phyloP scores from a whole-genome alignment of 2,329 filamentous ascomycete species.

The Myrmaecium sp. region DNA sequence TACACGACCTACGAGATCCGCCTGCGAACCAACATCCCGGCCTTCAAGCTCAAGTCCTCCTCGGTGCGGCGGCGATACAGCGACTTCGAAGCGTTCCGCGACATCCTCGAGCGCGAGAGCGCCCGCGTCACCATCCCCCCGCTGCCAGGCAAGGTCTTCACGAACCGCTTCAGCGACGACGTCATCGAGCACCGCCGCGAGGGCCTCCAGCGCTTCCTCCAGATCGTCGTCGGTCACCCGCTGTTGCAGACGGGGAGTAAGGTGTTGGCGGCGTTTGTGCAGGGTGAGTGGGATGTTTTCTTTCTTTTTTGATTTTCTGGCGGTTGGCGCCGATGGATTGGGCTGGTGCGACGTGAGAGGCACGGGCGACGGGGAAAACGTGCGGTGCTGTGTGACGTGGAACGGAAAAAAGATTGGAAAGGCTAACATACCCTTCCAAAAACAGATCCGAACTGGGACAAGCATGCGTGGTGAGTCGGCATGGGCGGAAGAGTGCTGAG shows the following conservation, averaged over 20 bases:
- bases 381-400: not conserved
- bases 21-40: conserved; percentile 95
- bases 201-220: conserved; percentile 85
- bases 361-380: not conserved
- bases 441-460: conserved; percentile 74
- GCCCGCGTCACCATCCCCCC: conserved; percentile 92
- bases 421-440: conserved; percentile 7
- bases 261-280: conserved; percentile 88
- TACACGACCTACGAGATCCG: conserved; percentile 99
- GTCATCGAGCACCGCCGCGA: conserved; percentile 90
- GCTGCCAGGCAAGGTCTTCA: conserved; percentile 91
- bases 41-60: conserved; percentile 80
- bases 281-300: conserved; percentile 59
- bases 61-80: conserved; percentile 86
- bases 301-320: too few species aligned
- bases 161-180: conserved; percentile 93
- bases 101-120: conserved; percentile 90
- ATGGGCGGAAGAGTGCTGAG: too few species aligned
- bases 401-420: not conserved
- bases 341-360: not conserved
- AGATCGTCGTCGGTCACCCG: conserved; percentile 94
- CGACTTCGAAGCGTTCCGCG: conserved; percentile 97
- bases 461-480: conserved; percentile 21
- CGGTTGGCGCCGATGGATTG: not conserved
- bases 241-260: conserved; percentile 95